phyloP scores from a whole-genome alignment of 192 early-diverging fungal genomes.

The Coemansia sp. region DNA sequence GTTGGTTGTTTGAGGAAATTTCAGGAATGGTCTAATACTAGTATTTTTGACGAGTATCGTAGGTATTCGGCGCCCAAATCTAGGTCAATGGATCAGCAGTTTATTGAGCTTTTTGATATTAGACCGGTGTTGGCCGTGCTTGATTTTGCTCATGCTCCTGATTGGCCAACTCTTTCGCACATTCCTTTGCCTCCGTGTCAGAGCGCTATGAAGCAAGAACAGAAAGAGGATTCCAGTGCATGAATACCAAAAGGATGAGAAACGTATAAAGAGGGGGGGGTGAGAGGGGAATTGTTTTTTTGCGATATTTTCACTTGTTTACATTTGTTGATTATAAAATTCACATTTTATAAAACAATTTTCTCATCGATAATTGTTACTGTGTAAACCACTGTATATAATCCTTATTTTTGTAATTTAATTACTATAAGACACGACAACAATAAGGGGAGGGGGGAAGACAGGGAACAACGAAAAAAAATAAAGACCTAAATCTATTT shows the following conservation, averaged over 20 bases:
- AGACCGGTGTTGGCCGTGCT: constrained; percentile 66
- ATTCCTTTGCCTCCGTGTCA: background rate
- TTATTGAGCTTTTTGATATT: constrained; percentile 78
- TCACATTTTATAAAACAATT: background rate
- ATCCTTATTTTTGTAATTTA: too few relatives aligned
- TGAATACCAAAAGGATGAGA: background rate
- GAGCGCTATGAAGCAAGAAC: background rate
- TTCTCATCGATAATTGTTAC: too few relatives aligned
- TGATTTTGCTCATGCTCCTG: constrained; percentile 59
- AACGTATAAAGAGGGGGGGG: too few relatives aligned
- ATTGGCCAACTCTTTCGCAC: constrained; percentile 60
- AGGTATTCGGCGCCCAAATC: constrained; percentile 86
- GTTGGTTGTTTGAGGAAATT: constrained; percentile 93
- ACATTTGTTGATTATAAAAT: too few relatives aligned
- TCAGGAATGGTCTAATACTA: constrained; percentile 91
- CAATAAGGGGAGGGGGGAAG: too few relatives aligned
- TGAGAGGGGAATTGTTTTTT: too few relatives aligned
- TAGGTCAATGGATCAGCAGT: constrained; percentile 82
- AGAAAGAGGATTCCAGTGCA: background rate
- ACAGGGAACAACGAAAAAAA: too few relatives aligned
- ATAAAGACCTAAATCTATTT: too few relatives aligned
- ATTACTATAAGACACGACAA: too few relatives aligned
- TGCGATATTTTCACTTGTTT: background rate
- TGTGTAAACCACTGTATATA: too few relatives aligned
- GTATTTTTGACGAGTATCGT: constrained; percentile 98